phyloP scores from a whole-genome alignment of 2,329 filamentous ascomycete species.

The Gaeumannomyces sp. region DNA sequence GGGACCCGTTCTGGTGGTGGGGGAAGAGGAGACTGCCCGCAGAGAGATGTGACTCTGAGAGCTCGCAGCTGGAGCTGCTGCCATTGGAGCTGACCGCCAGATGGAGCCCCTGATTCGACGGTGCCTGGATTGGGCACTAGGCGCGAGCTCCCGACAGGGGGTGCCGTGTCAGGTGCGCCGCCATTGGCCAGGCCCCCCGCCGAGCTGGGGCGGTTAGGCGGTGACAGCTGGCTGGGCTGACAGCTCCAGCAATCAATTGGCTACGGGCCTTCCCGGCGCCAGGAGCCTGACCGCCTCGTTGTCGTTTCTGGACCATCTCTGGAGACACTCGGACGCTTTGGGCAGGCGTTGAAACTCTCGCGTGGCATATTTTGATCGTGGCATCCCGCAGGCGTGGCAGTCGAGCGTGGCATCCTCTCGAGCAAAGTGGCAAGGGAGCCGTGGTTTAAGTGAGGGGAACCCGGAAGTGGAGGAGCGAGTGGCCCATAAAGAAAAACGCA shows the following conservation, averaged over 20 bases:
- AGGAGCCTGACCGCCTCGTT: neutral
- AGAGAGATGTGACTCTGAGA: neutral
- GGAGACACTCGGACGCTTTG: neutral
- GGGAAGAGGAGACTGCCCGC: neutral
- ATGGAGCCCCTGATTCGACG: neutral
- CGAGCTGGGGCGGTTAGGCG: neutral
- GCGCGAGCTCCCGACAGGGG: neutral
- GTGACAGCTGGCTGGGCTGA: neutral
- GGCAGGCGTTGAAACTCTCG: neutral
- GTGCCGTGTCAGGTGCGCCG: neutral
- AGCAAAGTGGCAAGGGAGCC: neutral
- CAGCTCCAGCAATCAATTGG: neutral
- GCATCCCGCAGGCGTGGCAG: neutral
- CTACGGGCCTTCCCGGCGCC: neutral
- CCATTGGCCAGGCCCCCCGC: neutral
- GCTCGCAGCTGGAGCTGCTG: neutral
- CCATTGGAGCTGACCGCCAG: neutral
- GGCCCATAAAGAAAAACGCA: neutral
- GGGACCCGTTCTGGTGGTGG: neutral
- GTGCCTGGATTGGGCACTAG: neutral
- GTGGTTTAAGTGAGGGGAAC: neutral
- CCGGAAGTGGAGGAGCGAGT: neutral
- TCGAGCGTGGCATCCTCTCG: neutral
- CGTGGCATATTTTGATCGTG: slow-evolving; percentile 1
- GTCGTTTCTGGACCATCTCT: neutral